Evolutionary conservation across 768 basidiomycete genomes (phyloP), one percentile per base, ranked within the genome.

Genomic region (Boletellus ananas): DNA sequence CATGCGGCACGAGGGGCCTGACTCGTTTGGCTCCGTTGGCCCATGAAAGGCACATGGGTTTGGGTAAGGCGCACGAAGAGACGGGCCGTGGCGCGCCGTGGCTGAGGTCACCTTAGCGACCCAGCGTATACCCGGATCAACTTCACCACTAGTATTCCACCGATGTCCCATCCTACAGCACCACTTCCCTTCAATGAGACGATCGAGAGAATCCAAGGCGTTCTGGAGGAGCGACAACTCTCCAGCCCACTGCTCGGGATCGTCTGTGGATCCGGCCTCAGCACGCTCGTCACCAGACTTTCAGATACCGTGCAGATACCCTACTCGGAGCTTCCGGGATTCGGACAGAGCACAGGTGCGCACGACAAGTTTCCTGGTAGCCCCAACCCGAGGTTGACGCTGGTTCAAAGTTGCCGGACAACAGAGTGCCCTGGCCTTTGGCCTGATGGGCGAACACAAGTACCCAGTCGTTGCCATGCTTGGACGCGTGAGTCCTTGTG

Each of bases 381-480:
- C 3, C 2, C 41, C 23, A 16, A 17, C 6, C 27, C 37, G 34
- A 56, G 31, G 37, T 43, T 16, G 10, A 34, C 25, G 10, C 6
- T 45, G n/a, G 9, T 12, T 21, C 25, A 44, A 56, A 90, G 92
- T 94, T 20, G 70, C 68, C n/a, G 92, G 93, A 23, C 93, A 94
- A 58, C 80, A 81, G 67, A 90, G 88, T 51, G 70, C 78, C 8
- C 73, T 94, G 18, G 89, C 90, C 0, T 94, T 94, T 67, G 92
- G 92, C 6, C 66, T 82, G 21, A 73, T 94, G 59, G 87, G 90
- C 1, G 61, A 66, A 27, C 70, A 75, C 45, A 79, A 79, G n/a
- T 77, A 87, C 0, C 87, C 93, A 0, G 91, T 89, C 11, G 89
- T 94, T 3, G 89, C 85, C 10, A 93, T 93, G 87, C 82, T 94